These are phyloP conservation scores for Mycosphaerella sp. DNA, from an alignment of 2,329 filamentous ascomycete genomes.

Conservation along the genomic window DNA sequence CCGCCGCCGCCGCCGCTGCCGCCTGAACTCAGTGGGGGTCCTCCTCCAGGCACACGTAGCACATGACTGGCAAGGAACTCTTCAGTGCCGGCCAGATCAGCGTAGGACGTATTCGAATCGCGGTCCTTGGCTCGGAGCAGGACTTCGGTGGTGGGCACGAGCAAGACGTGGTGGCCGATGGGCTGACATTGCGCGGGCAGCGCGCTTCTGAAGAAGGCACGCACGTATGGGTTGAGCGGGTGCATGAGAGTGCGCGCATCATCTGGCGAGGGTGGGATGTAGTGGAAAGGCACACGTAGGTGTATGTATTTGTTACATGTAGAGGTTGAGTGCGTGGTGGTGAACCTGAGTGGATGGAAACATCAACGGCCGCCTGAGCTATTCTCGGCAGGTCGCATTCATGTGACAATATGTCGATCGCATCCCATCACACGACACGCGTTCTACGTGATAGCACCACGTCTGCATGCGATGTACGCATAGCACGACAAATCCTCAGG, in stretches of 20 bases:
- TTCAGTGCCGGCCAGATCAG: conserved; percentile 79
- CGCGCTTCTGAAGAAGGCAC: conserved; percentile 97
- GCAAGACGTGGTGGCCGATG: conserved; percentile 82
- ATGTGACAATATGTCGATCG: too few relatives aligned
- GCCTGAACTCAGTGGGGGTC: conserved; percentile 39
- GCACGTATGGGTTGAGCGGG: conserved; percentile 95
- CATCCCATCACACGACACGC: too few relatives aligned
- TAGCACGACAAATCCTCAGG: too few relatives aligned
- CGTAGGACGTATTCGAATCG: conserved; percentile 69
- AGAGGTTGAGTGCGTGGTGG: too few relatives aligned
- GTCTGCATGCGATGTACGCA: too few relatives aligned
- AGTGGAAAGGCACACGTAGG: too few relatives aligned
- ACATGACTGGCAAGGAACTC: conserved; percentile 98
- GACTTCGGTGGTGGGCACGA: conserved; percentile 89
- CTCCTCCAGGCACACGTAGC: conserved; percentile 64
- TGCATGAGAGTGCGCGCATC: conserved; percentile 23
- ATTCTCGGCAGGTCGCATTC: too few relatives aligned
- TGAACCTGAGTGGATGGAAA: too few relatives aligned
- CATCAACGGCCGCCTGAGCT: too few relatives aligned
- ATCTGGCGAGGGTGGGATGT: neutral
- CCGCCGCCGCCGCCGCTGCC: conserved; percentile 42
- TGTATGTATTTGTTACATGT: too few relatives aligned
- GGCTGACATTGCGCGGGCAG: conserved; percentile 86
- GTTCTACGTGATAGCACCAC: too few relatives aligned
- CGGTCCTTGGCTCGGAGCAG: conserved; percentile 81